phyloP scores from a whole-genome alignment of 148 eudicot species.

The Rheum nobile region DNA sequence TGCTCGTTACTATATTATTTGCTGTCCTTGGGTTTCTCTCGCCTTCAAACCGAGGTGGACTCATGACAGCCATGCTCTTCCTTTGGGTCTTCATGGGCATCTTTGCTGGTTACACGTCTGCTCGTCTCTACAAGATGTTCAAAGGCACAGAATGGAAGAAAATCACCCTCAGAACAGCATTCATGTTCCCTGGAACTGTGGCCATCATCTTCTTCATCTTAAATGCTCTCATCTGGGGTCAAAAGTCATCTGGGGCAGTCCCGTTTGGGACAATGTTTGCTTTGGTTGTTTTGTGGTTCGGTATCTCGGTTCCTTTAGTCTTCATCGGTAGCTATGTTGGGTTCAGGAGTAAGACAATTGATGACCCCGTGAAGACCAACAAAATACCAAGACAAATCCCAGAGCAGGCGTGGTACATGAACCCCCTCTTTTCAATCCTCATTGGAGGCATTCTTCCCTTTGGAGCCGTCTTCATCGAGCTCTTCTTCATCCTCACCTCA shows the following conservation, averaged over 20 bases:
- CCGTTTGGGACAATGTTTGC: conserved; percentile 43
- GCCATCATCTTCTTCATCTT: conserved; percentile 32
- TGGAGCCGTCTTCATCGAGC: conserved; percentile 39
- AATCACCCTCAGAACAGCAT: conserved; percentile 31
- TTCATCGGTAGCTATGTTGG: conserved; percentile 36
- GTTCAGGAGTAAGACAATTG: conserved; percentile 27
- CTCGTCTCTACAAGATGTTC: conserved; percentile 33
- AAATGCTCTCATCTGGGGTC: conserved; percentile 37
- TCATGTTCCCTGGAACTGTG: conserved; percentile 34
- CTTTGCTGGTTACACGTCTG: conserved; percentile 37
- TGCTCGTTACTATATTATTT: conserved; percentile 35
- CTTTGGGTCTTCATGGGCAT: conserved; percentile 46
- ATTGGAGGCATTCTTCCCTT: conserved; percentile 45
- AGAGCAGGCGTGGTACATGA: conserved; percentile 46
- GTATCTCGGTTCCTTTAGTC: conserved; percentile 40
- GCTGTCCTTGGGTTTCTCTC: conserved; percentile 44
- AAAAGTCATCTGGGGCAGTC: conserved; percentile 41
- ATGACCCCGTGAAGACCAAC: conserved; percentile 37
- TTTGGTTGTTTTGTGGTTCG: conserved; percentile 34
- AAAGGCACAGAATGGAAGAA: conserved; percentile 42
- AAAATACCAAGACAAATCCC: conserved; percentile 42
- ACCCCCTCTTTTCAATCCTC: conserved; percentile 38
- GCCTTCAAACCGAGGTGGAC: conserved; percentile 43
- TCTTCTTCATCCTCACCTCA: conserved; percentile 34
- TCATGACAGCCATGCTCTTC: conserved; percentile 43